phyloP scores from a whole-genome alignment of 345 rosid species.

The Eucalyptus tenuipes region DNA sequence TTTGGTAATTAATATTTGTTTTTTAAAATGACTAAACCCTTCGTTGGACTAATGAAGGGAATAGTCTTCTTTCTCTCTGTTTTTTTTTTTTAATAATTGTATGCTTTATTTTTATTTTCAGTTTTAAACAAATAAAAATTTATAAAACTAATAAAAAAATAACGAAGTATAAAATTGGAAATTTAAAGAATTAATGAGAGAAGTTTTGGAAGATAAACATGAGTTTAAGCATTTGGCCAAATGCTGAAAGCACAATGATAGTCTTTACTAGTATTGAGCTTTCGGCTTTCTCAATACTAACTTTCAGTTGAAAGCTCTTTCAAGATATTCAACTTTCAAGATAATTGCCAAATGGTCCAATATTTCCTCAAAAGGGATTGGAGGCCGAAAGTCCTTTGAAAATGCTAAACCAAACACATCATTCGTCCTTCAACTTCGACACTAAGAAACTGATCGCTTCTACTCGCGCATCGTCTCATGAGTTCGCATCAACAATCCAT shows the following conservation, averaged over 20 bases:
- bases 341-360: no score
- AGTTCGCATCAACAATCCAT: no score
- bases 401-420: rapidly evolving
- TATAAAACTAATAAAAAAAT: no score
- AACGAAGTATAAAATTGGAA: rapidly evolving
- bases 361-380: rapidly evolving
- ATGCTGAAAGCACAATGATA: rapidly evolving
- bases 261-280: rapidly evolving
- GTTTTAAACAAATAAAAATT: no score
- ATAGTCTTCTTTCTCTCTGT: no score
- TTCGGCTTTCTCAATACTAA: rapidly evolving
- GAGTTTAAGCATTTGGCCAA: rapidly evolving
- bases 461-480: background rate
- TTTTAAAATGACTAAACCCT: no score
- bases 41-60: rapidly evolving
- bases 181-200: rapidly evolving
- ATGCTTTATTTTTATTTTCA: no score
- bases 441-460: rapidly evolving
- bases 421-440: rapidly evolving
- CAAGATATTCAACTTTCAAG: no score
- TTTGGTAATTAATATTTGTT: no score
- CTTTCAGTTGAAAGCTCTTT: rapidly evolving
- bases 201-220: no score
- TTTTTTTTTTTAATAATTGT: no score
- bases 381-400: rapidly evolving